These are phyloP conservation scores for Gossypium rotundifolium DNA, from an alignment of 345 rosid genomes.

Conservation along the genomic window DNA sequence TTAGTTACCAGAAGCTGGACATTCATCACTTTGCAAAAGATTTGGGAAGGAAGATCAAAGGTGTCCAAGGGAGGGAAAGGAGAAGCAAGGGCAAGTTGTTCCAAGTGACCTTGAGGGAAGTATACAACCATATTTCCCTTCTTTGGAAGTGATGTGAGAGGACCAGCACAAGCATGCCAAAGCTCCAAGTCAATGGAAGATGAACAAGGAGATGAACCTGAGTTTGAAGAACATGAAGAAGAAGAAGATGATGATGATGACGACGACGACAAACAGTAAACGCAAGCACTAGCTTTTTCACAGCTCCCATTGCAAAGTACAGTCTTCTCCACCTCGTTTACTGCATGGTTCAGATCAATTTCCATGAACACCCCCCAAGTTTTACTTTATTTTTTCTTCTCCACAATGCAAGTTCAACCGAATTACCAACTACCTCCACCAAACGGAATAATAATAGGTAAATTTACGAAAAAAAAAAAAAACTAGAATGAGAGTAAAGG, in stretches of 20 bases:
- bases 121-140: constrained; percentile 76
- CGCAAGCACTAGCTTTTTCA: constrained; percentile 33
- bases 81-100: constrained; percentile 52
- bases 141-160: constrained; percentile 78
- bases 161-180: constrained; percentile 99
- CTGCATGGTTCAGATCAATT: constrained; percentile 82
- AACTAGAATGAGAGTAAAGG: constrained; percentile 14
- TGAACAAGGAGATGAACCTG: constrained; percentile 34
- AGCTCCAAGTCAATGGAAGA: constrained; percentile 75
- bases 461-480: neutral
- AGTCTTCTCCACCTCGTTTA: constrained; percentile 53
- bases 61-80: constrained; percentile 43
- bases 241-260: constrained; percentile 33
- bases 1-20: constrained; percentile 80
- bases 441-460: constrained; percentile 8
- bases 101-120: constrained; percentile 92
- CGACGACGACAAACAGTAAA: constrained; percentile 43
- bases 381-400: neutral
- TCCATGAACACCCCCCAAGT: constrained; percentile 53
- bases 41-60: constrained; percentile 62
- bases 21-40: constrained; percentile 86
- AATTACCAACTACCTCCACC: constrained; percentile 19
- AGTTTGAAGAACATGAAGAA: constrained; percentile 45
- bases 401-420: constrained; percentile 16
- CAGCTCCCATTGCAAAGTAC: constrained; percentile 41